phyloP scores from a whole-genome alignment of 208 protist species.

The Blastocrithidia nonstop region DNA sequence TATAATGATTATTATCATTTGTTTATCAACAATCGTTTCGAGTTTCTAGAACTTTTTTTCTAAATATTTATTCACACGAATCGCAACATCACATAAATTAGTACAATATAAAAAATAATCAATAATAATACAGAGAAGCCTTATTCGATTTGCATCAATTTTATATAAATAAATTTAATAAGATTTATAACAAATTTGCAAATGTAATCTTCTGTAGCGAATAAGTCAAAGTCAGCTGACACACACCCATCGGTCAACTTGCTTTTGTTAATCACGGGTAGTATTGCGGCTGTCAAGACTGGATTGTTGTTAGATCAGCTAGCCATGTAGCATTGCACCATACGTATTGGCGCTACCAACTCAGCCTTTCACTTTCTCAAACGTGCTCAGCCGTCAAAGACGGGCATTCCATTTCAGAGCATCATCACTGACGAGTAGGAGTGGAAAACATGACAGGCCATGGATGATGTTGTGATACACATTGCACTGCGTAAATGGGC shows the following conservation, averaged over 20 bases:
- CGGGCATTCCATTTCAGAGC: conserved; percentile 45
- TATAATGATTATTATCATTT: no score
- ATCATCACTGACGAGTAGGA: conserved; percentile 78
- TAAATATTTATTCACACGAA: no score
- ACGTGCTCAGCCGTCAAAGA: conserved; percentile 37
- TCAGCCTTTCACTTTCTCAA: conserved; percentile 63
- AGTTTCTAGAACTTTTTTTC: no score
- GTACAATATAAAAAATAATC: no score
- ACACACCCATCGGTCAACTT: conserved; percentile 36
- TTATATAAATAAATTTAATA: no score
- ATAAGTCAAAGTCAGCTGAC: no score
- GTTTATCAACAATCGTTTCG: no score
- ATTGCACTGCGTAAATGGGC: conserved; percentile 91
- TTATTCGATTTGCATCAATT: no score
- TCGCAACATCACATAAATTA: no score
- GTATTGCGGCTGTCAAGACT: conserved; percentile 80
- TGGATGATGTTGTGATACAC: conserved; percentile 84
- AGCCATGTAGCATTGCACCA: conserved; percentile 30
- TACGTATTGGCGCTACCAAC: conserved; percentile 72
- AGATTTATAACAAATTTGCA: no score
- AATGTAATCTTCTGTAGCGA: no score
- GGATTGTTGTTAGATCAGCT: conserved; percentile 69
- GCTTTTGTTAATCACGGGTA: conserved; percentile 72
- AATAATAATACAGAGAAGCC: no score
- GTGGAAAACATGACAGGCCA: conserved; percentile 64